Evolutionary conservation across 352 stramenopile genomes (phyloP).

Genomic region (Pythium aphanidermatum): DNA sequence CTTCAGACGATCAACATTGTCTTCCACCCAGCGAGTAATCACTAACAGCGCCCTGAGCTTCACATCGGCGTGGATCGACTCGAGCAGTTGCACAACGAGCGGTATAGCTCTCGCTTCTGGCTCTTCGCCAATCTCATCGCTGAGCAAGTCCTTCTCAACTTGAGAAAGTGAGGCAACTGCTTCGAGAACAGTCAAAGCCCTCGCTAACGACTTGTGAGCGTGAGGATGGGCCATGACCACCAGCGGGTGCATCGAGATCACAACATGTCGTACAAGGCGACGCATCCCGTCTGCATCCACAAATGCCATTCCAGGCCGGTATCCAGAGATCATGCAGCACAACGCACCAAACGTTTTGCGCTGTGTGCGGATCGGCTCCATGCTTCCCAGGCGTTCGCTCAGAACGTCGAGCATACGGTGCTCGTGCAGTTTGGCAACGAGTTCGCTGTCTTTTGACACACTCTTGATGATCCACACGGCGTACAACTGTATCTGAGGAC

Average conservation of each 20-base stretch:
- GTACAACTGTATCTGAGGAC: slow-evolving; percentile 34
- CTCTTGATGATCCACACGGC: slow-evolving; percentile 45
- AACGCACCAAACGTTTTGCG: slow-evolving; percentile 41
- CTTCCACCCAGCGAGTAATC: slow-evolving; percentile 36
- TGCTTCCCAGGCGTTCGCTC: slow-evolving; percentile 26
- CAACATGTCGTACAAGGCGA: slow-evolving; percentile 3
- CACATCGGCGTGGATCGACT: slow-evolving; percentile 29
- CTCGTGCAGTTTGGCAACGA: slow-evolving; percentile 54
- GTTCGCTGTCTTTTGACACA: slow-evolving; percentile 57
- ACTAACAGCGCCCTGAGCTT: slow-evolving; percentile 42
- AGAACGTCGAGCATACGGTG: slow-evolving; percentile 44
- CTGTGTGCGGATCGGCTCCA: slow-evolving; percentile 31
- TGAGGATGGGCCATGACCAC: slow-evolving; percentile 18
- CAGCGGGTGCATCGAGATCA: slow-evolving; percentile 28
- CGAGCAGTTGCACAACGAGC: slow-evolving; percentile 36
- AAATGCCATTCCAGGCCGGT: slow-evolving; percentile 14
- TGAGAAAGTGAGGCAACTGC: slow-evolving; percentile 28
- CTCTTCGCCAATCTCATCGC: slow-evolving; percentile 7
- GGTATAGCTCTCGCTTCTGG: slow-evolving; percentile 31
- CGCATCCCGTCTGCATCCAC: slow-evolving; percentile 2
- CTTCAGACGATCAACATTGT: slow-evolving; percentile 24
- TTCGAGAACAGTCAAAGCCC: slow-evolving; percentile 41
- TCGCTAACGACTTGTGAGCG: slow-evolving; percentile 30
- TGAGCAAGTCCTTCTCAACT: slow-evolving; percentile 28
- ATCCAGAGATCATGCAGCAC: slow-evolving; percentile 9